A percentile compares a stretch with the other conserved stretches of the same genome.
phyloP scores from a whole-genome alignment of 192 early-diverging fungal species.

The Physocladia obscura region DNA sequence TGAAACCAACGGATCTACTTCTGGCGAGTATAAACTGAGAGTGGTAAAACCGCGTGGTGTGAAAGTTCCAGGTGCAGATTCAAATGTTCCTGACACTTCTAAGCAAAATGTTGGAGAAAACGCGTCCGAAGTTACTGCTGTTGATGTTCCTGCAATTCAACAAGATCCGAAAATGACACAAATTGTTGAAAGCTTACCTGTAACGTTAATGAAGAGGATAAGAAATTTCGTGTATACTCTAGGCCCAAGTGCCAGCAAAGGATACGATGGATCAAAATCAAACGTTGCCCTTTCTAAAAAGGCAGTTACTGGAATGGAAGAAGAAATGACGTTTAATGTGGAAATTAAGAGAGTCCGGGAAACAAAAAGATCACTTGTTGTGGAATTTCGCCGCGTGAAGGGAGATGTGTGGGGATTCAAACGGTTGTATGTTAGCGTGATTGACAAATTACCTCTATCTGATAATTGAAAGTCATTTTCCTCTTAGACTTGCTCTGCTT shows the following conservation, averaged over 20 bases:
- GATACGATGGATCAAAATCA: conserved; percentile 13
- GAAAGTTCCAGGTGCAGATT: background rate
- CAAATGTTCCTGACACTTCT: background rate
- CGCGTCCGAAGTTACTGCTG: background rate
- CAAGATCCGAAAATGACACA: conserved; percentile 15
- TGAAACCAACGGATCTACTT: conserved; percentile 5
- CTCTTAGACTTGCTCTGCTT: background rate
- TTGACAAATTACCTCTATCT: conserved; percentile 18
- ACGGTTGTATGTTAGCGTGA: conserved; percentile 22
- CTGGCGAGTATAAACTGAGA: conserved; percentile 21
- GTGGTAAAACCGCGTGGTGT: conserved; percentile 23
- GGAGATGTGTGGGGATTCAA: conserved; percentile 36
- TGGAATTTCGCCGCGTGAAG: conserved; percentile 24
- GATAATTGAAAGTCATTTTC: background rate
- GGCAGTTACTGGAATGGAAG: conserved; percentile 46
- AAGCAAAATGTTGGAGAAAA: background rate
- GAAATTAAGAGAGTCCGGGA: conserved; percentile 91
- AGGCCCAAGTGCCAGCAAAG: conserved; percentile 21
- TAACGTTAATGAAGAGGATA: conserved; percentile 19
- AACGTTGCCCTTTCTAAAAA: background rate
- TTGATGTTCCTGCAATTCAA: background rate
- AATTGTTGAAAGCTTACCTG: conserved; percentile 24
- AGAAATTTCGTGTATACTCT: conserved; percentile 10
- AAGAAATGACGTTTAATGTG: conserved; percentile 83
- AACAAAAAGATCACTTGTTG: conserved; percentile 49